These are phyloP conservation scores for Blastomyces gilchristii DNA, from an alignment of 2,329 filamentous ascomycete species.

Conservation along the genomic window DNA sequence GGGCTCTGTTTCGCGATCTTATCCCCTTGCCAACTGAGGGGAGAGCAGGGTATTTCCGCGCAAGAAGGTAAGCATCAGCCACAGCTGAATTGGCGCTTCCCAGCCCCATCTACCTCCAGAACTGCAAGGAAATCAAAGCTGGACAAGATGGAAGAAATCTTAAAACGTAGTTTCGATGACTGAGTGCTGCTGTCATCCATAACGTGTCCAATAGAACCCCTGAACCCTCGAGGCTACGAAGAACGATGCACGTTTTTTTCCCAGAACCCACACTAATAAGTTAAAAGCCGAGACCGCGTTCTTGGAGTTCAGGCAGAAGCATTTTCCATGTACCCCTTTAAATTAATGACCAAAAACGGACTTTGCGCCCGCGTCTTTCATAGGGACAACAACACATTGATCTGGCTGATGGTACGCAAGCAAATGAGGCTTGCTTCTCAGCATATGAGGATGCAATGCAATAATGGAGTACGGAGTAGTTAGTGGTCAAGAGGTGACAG, in stretches of 20 bases:
- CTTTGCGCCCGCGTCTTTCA: neutral
- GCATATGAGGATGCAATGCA: neutral
- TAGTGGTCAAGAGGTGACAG: neutral
- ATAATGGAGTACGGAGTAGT: neutral
- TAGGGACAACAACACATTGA: neutral
- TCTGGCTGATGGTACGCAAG: neutral
- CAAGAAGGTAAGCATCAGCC: neutral
- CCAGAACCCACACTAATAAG: neutral
- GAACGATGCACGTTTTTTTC: neutral
- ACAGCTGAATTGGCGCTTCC: neutral
- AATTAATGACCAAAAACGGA: neutral
- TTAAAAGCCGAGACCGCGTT: neutral
- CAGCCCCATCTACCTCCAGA: neutral
- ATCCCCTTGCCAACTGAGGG: neutral
- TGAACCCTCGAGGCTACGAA: neutral
- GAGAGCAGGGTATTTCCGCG: neutral
- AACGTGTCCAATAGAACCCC: neutral
- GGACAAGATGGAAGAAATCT: neutral
- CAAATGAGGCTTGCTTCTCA: neutral
- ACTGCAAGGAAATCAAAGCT: neutral
- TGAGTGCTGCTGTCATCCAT: neutral
- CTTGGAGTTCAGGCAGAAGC: conserved; percentile 5
- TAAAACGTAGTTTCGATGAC: neutral
- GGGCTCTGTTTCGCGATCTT: no score
- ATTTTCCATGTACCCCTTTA: neutral